Percentiles rank a stretch among this genome's conserved stretches.
These are phyloP conservation scores for Capsicum chinense DNA, from an alignment of 257 asterid species.

Conservation along the genomic window DNA sequence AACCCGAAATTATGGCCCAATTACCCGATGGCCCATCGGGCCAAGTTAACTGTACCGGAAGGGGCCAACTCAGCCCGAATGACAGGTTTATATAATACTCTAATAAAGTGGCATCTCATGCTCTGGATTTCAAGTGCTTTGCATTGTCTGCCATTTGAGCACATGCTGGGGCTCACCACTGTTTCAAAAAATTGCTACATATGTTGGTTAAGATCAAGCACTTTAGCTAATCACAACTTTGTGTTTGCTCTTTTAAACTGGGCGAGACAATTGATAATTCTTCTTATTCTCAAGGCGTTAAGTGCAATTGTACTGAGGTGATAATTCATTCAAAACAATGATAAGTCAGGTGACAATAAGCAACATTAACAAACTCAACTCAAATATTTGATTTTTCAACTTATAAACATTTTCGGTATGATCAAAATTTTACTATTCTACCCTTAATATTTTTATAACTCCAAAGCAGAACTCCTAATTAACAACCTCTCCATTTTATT, in stretches of 20 bases:
- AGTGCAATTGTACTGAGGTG: not conserved
- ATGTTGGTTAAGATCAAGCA: not conserved
- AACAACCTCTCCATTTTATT: not conserved
- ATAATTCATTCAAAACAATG: not conserved
- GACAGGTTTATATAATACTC: too few species aligned
- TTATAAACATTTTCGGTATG: not conserved
- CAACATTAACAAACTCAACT: not conserved
- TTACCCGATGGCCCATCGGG: too few species aligned
- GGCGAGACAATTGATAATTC: not conserved
- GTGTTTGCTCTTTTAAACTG: not conserved
- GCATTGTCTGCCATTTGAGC: not conserved
- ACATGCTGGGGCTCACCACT: slow-evolving; percentile 19
- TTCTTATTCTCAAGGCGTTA: not conserved
- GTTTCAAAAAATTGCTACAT: not conserved
- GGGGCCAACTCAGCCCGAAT: too few species aligned
- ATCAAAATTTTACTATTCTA: not conserved
- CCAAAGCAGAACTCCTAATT: not conserved
- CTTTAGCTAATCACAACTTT: not conserved
- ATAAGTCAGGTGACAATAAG: not conserved
- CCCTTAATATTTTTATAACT: not conserved
- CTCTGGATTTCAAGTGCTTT: not conserved
- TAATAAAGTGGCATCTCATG: not conserved
- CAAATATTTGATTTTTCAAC: not conserved
- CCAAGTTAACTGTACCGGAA: too few species aligned
- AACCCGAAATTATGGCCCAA: too few species aligned